Conservation (phyloP, 192 early-diverging fungal species). For the Entomortierella beljakovae region DNA sequence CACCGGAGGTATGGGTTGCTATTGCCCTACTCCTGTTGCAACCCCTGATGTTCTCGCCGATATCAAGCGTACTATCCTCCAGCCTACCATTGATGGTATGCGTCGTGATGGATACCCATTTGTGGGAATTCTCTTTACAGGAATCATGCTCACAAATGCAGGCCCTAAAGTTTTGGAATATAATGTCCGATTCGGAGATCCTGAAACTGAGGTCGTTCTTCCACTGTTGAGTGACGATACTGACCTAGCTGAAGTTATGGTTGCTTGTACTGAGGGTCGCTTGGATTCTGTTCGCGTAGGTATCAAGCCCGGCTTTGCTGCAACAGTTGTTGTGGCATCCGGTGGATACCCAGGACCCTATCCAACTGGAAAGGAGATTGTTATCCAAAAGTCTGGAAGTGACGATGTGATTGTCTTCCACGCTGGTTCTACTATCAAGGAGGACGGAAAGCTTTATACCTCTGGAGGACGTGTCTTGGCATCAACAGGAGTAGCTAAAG, state of each 20-base stretch:
- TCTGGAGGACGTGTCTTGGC: constrained; percentile 96
- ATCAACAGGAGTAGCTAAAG: constrained; percentile 84
- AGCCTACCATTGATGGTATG: constrained; percentile 97
- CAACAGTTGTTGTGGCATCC: constrained; percentile 93
- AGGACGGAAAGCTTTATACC: constrained; percentile 74
- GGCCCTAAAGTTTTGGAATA: constrained; percentile 98
- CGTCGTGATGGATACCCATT: constrained; percentile 96
- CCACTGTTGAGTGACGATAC: constrained; percentile 87
- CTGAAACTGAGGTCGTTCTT: constrained; percentile 96
- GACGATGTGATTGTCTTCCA: constrained; percentile 82
- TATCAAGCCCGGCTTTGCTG: constrained; percentile 82
- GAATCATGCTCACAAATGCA: constrained; percentile 91
- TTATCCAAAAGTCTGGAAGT: constrained; percentile 59
- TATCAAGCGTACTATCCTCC: constrained; percentile 83
- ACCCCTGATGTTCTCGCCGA: constrained; percentile 77
- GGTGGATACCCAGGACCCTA: constrained; percentile 94
- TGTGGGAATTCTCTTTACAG: constrained; percentile 96
- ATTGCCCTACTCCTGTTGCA: constrained; percentile 95
- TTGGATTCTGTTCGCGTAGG: constrained; percentile 86
- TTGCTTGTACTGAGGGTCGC: constrained; percentile 90
- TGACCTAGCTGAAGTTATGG: constrained; percentile 88
- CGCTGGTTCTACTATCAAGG: constrained; percentile 81
- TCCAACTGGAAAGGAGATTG: constrained; percentile 83
- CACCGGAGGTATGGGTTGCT: constrained; percentile 99
- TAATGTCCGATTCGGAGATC: constrained; percentile 99